phyloP scores from a whole-genome alignment of 2,329 filamentous ascomycete genomes.

The Chrysoporthe puriensis region DNA sequence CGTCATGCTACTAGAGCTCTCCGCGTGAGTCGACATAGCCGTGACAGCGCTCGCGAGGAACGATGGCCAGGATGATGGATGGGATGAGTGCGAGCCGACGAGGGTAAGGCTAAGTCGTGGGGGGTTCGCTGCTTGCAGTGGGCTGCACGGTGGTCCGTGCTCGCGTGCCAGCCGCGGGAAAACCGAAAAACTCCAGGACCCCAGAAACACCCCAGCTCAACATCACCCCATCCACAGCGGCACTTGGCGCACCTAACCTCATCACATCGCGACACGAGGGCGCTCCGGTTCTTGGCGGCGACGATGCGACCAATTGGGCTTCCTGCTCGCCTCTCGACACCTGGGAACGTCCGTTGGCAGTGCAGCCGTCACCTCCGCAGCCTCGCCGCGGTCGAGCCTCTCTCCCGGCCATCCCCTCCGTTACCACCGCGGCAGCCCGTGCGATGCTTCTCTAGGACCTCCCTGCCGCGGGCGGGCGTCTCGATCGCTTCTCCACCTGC shows the following conservation, averaged over 20 bases:
- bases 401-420: neutral
- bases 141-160: neutral
- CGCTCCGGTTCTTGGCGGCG: neutral
- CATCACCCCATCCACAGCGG: neutral
- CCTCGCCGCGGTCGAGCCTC: slow-evolving; percentile 13
- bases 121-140: neutral
- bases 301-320: slow-evolving; percentile 25
- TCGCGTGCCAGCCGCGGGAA: neutral
- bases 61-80: neutral
- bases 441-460: slow-evolving; percentile 32
- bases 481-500: slow-evolving; percentile 30
- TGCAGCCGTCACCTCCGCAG: slow-evolving; percentile 31
- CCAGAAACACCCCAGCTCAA: neutral
- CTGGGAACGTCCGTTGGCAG: slow-evolving; percentile 34
- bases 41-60: neutral
- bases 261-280: neutral
- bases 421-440: slow-evolving; percentile 1
- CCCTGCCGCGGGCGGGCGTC: slow-evolving; percentile 28
- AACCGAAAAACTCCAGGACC: neutral
- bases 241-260: neutral
- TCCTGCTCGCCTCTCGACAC: slow-evolving; percentile 14
- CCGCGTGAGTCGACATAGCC: neutral
- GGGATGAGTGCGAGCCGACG: neutral
- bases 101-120: neutral
- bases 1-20: neutral